A percentile compares a stretch with the other conserved stretches of the same genome.
Evolutionary conservation across 177 flowering plant species (phyloP).

Genomic region (Telopea speciosissima): DNA sequence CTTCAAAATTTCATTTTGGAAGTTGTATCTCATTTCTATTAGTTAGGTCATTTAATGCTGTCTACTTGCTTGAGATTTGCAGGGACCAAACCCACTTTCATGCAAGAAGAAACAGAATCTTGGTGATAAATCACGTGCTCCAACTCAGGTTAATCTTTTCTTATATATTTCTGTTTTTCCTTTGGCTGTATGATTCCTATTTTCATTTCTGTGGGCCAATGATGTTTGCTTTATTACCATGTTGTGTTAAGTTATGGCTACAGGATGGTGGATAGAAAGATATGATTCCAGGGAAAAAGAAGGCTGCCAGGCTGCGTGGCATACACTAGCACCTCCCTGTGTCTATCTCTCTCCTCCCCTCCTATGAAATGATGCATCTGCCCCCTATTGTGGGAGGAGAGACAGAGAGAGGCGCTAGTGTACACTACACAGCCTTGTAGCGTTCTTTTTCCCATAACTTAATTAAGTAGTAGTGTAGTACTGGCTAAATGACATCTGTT

Average conservation of each 20-base stretch:
- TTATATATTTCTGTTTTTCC: background rate
- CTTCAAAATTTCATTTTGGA: background rate
- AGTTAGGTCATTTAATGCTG: background rate
- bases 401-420: too few relatives aligned
- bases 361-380: too few relatives aligned
- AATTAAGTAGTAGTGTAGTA: background rate
- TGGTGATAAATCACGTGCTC: conserved; percentile 9
- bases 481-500: background rate
- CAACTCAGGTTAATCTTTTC: conserved; percentile 11
- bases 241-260: background rate
- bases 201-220: background rate
- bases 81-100: conserved; percentile 24
- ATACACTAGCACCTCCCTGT: too few relatives aligned
- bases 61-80: conserved; percentile 7
- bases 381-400: too few relatives aligned
- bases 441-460: too few relatives aligned
- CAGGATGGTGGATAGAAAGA: background rate
- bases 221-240: background rate
- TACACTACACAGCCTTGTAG: too few relatives aligned
- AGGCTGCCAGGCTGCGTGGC: too few relatives aligned
- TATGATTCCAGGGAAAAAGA: too few relatives aligned
- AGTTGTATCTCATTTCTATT: background rate
- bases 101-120: conserved; percentile 15
- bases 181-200: background rate
- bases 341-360: too few relatives aligned